Percentiles rank a stretch among this genome's conserved stretches.
phyloP scores from a whole-genome alignment of 768 basidiomycete species.

The Paxillus ammoniavirescens region DNA sequence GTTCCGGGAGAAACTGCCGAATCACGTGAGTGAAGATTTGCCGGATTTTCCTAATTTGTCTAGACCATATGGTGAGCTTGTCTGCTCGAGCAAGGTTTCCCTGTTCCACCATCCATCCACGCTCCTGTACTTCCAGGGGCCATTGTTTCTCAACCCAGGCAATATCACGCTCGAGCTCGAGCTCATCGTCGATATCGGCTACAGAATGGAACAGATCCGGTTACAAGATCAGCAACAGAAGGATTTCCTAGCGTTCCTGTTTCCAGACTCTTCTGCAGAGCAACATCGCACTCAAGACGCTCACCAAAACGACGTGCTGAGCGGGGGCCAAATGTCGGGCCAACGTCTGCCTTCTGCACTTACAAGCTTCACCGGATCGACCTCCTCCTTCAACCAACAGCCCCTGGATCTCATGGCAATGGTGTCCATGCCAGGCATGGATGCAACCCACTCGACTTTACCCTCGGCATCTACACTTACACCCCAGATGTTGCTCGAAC shows the following conservation, averaged over 20 bases:
- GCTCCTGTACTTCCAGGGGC: not conserved
- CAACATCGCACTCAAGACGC: constrained; percentile 24
- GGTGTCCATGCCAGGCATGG: constrained; percentile 49
- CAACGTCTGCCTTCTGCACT: constrained; percentile 15
- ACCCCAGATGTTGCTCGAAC: constrained; percentile 60
- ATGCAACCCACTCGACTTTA: constrained; percentile 13
- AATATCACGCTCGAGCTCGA: not conserved
- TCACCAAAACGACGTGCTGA: constrained; percentile 16
- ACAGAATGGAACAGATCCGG: constrained; percentile 22
- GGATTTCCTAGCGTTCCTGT: constrained; percentile 35
- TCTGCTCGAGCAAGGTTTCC: constrained; percentile 7
- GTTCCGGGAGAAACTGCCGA: not conserved
- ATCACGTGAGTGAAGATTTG: constrained; percentile 12
- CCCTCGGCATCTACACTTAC: constrained; percentile 28
- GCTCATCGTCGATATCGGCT: not conserved
- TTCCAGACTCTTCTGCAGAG: constrained; percentile 28
- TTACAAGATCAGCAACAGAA: constrained; percentile 34
- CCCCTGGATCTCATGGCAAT: constrained; percentile 48
- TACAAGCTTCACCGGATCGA: constrained; percentile 8
- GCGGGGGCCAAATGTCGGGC: not conserved
- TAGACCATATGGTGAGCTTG: not conserved
- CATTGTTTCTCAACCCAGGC: not conserved
- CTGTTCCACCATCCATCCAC: constrained; percentile 4
- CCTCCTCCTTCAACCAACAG: constrained; percentile 17
- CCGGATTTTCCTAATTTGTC: constrained; percentile 1